Evolutionary conservation across 2,329 filamentous ascomycete species (phyloP), one percentile per base, ranked within the genome.

Genomic region (Aspergillus ruber): DNA sequence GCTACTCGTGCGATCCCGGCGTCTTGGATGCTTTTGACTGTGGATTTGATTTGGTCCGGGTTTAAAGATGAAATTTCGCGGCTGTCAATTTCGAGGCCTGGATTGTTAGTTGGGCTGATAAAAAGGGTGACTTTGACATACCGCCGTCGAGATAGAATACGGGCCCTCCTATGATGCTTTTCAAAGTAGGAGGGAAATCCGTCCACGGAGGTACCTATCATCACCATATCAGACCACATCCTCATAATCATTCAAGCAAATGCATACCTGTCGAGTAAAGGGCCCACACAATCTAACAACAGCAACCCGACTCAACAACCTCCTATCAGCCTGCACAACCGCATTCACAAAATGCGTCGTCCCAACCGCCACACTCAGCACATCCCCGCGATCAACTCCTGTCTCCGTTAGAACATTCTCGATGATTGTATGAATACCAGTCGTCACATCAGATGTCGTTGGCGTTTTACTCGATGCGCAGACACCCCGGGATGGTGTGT

Each of bases 271-370:
- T 50, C 67, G 70, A 6, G 72, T 70, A 52, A 76, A 78, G 2
- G 68, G 67, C 2, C 71, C 69, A 36, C 71, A 74, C 15, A 79
- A 63, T 12, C 78, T 72, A 39, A 81, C 58, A 13, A 81, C 72
- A 9, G 76, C 78, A 6, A 81, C 78, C 43, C 68, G 69, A 9
- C 72, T 73, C 5, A 81, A 62, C 12, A 76, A 70, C 20, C 70
- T 66, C 3, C 69, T 65, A 60, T 80, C 74, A 8, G 72, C 69
- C 42, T 76, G 74, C 9, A 77, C 65, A 6, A 79, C 72, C 5
- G 74, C 74, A 49, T 78, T 78, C 41, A 77, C 69, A 49, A 78
- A 77, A 59, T 76, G 73, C 0, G 77, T 80, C 2, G 75, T 78
- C 21, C 76, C 75, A 44, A 79, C 72, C 6, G 73, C 76, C 4